These are phyloP conservation scores for Cystobasidium tubakii DNA, from an alignment of 768 basidiomycete species.

Conservation along the genomic window DNA sequence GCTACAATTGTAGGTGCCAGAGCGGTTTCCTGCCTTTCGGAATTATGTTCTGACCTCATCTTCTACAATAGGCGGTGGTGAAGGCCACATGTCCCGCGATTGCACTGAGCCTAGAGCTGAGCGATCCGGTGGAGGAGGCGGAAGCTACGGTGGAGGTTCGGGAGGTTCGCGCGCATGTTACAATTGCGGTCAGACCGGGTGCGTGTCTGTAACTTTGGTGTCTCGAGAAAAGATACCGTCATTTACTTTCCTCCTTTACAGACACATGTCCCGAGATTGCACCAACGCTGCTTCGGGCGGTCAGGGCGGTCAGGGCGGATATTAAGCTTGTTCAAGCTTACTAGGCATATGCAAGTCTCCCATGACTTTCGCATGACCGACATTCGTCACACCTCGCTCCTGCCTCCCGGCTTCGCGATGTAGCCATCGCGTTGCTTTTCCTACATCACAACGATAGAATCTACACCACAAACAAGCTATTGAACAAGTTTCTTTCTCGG, in stretches of 20 bases:
- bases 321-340: not conserved
- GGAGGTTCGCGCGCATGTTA: not conserved
- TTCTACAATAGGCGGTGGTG: not conserved
- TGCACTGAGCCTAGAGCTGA: slow-evolving; percentile 24
- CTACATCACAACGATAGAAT: no score
- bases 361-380: not conserved
- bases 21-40: no score
- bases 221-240: no score
- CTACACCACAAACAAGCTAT: not conserved
- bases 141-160: not conserved
- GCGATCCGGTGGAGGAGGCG: not conserved
- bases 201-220: not conserved
- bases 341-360: not conserved
- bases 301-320: not conserved
- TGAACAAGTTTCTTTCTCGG: not conserved
- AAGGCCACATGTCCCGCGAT: slow-evolving; percentile 9
- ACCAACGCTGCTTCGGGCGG: not conserved
- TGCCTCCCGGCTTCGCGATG: no score
- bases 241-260: no score
- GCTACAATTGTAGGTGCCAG: slow-evolving; percentile 18
- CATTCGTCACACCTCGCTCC: no score
- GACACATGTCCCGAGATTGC: slow-evolving; percentile 22
- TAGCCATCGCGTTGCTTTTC: no score
- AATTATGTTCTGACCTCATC: no score
- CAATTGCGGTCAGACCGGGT: slow-evolving; percentile 19